Conservation (phyloP, 176 grass and related monocot genomes). For the Avena insularis region DNA sequence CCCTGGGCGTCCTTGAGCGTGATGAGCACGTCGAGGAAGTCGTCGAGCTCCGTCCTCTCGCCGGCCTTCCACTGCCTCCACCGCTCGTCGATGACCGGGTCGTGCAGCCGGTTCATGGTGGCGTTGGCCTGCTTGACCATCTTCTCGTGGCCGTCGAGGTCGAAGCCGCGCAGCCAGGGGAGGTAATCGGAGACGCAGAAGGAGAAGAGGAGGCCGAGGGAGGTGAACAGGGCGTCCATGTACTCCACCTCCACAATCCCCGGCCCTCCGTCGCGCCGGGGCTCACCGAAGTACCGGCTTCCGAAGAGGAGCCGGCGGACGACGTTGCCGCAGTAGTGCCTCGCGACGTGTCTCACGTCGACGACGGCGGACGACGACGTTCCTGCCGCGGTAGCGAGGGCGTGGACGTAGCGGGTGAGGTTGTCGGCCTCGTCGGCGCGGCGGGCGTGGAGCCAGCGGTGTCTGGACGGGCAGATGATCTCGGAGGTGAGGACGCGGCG, state of each 20-base stretch:
- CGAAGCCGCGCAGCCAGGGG: slow-evolving; percentile 45
- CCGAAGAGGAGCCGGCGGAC: slow-evolving; percentile 47
- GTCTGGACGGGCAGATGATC: slow-evolving; percentile 15
- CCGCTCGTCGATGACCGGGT: slow-evolving; percentile 43
- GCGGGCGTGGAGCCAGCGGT: slow-evolving; percentile 15
- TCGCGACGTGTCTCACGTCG: slow-evolving; percentile 13
- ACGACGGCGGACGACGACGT: background rate
- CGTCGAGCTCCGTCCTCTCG: slow-evolving; percentile 18
- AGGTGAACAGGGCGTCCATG: slow-evolving; percentile 41
- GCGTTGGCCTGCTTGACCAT: slow-evolving; percentile 25
- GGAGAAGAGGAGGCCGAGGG: slow-evolving; percentile 34
- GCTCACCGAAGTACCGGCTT: slow-evolving; percentile 46
- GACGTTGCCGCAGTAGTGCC: slow-evolving; percentile 56
- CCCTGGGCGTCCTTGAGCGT: slow-evolving; percentile 12
- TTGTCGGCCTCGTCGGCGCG: slow-evolving; percentile 51
- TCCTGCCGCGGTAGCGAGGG: background rate
- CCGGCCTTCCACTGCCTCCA: slow-evolving; percentile 36
- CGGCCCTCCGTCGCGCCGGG: slow-evolving; percentile 34
- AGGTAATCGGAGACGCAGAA: slow-evolving; percentile 60
- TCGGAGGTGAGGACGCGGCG: slow-evolving; percentile 48
- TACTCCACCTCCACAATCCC: slow-evolving; percentile 53
- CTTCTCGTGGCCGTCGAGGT: slow-evolving; percentile 56
- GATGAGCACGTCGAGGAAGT: slow-evolving; percentile 40
- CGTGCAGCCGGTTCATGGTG: slow-evolving; percentile 38
- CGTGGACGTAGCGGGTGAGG: slow-evolving; percentile 31